Base-by-base conservation (phyloP, 176 grass and related monocot genomes). In the Carex littledalei region DNA sequence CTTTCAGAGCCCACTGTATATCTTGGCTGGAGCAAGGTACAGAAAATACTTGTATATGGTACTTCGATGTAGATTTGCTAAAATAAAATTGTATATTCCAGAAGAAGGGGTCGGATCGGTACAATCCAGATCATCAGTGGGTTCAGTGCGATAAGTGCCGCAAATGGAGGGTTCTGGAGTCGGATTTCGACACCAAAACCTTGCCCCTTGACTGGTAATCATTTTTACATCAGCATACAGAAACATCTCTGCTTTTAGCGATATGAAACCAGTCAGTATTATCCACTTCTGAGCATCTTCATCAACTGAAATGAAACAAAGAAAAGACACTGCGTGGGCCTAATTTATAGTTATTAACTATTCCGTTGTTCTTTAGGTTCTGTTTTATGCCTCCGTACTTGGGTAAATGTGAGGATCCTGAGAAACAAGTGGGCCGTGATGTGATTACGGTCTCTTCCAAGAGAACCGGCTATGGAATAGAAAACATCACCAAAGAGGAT, bases 131-230 rank as follows among this genome's bases (percentile, higher is more conserved):
- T 90, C 76, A 88, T 77, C 79, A 97, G 12, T 94, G 94, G 94
- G 94, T 97, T 88, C 94, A 97, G 78, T 97, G 94, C 32, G 82
- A 78, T 65, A 85, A 91, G 53, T 97, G 94, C 63, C 88, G 90
- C 16, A 97, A 97, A 86, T 97, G 94, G 94, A 94, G 94, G 84
- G 78, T 88, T 67, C 81, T 94, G 83, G 85, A 78, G 86, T 39
- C 83, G 12, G 85, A 89, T 79, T 94, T 92, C 8, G 55, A 94
- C 83, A 53, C 21, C 5, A 54, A 77, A 9, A 88, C 45, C 37
- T 91, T 97, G 74, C 92, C 94, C 0, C 45, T 64, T 20, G 83
- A 94, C 63, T 97, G 94, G 92, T 97, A 65, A 75, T 32, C 79
- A 67, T 73, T 80, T 78, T 84, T 82, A 18, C 35, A 80, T 4